Conservation (phyloP, 192 early-diverging fungal genomes). For the Rhizophagus clarus region DNA sequence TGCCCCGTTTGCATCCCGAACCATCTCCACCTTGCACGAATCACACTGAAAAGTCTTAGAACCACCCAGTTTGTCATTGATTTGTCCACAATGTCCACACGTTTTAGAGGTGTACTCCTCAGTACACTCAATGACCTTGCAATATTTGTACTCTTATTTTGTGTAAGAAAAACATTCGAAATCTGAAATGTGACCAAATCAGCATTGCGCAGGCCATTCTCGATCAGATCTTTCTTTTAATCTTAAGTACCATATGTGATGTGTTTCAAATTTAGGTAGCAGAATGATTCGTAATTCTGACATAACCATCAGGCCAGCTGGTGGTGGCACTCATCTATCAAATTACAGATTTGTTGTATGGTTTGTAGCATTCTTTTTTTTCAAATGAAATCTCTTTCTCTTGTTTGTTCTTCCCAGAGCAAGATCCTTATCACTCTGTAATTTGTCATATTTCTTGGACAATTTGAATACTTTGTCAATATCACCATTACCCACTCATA, state of each 20-base stretch:
- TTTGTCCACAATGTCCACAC: not conserved
- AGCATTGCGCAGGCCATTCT: not conserved
- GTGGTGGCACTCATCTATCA: slow-evolving; percentile 5
- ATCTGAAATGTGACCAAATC: not conserved
- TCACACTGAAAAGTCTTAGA: not conserved
- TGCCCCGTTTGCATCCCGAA: not conserved
- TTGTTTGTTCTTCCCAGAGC: not conserved
- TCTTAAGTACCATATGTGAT: not conserved
- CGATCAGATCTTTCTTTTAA: not conserved
- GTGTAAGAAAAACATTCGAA: not conserved
- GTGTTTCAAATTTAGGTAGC: not conserved
- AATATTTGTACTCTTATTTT: not conserved
- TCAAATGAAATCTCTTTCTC: slow-evolving; percentile 4
- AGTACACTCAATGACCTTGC: not conserved
- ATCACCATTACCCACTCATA: not conserved
- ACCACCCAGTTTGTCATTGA: not conserved
- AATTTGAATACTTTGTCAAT: too few relatives aligned
- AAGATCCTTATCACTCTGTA: not conserved
- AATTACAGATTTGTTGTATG: not conserved
- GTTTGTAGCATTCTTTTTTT: not conserved
- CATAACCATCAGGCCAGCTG: not conserved
- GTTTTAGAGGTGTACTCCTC: slow-evolving; percentile 2
- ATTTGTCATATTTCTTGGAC: too few relatives aligned
- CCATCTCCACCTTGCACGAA: slow-evolving; percentile 8
- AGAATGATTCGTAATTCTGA: not conserved